Base-by-base conservation (phyloP, 805 yeast species). In the Pichia pseudocactophila region DNA sequence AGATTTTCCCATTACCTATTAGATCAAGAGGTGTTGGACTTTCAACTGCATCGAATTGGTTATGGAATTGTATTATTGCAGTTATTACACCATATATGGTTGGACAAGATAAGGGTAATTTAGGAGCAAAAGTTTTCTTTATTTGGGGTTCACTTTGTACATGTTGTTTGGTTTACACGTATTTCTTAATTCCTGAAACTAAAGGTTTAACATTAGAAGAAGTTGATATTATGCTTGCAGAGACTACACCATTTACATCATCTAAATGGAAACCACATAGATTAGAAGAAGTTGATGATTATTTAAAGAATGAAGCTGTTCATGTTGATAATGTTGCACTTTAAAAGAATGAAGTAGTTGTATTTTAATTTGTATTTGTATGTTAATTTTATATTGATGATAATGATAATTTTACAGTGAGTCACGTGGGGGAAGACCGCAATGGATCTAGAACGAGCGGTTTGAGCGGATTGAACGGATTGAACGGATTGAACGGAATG, bases 171-270 rank as follows among this genome's bases (percentile, higher is more conserved):
- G 68, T 81, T 63, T 86, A 81, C 61, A 83, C 83, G 41, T 77
- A 72, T 70, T 78, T 84, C 70, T 71, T 72, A 52, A 77, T 86
- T 46, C 78, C 78, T 54, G 90, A 83, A 64, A 86, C 95, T 42
- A 78, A 76, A 66, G 94, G 94, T 45, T 72, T 84, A 55, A 73
- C 84, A 36, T 72, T 86, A 59, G 95, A 85, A 65, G 88, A 85
- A 64, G 85, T 85, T 49, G 88, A 84, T 59, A 51, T 56, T 48
- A 59, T 62, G 64, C 44, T 62, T 39, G 66, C 37, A 15, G 53
- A 63, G 53, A 57, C 65, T 19, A 59, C 55, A 42, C 63, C 67
- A 41, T 41, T 57, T 37, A 60, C 58, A 26, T 63, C 67, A 33
- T 42, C 61, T 33, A 52, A 46, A 13, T 63, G 67, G 67, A 58